Evolutionary conservation across 192 early-diverging fungal species (phyloP).

Genomic region (Coemansia sp.): DNA sequence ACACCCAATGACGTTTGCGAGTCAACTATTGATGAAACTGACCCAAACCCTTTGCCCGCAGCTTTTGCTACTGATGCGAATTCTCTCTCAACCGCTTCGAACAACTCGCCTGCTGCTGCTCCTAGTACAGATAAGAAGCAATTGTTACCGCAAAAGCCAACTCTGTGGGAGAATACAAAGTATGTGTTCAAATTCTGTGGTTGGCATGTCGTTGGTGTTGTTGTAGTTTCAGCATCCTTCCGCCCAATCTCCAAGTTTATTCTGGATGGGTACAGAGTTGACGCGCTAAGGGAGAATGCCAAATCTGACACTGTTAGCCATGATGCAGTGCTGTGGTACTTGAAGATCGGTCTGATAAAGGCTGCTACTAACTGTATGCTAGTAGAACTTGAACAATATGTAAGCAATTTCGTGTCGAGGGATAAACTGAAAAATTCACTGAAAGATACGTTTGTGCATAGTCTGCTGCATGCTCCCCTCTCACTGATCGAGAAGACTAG

Average conservation of each 20-base stretch:
- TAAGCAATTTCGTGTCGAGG: neutral
- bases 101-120: neutral
- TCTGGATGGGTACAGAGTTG: slow-evolving; percentile 26
- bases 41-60: neutral
- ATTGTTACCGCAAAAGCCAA: neutral
- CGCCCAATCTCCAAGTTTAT: slow-evolving; percentile 23
- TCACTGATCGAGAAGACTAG: slow-evolving; percentile 9
- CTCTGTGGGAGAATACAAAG: neutral
- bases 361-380: neutral
- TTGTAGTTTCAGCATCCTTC: neutral
- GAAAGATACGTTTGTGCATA: neutral
- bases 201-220: neutral
- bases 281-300: slow-evolving; percentile 11
- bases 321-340: slow-evolving; percentile 6
- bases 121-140: neutral
- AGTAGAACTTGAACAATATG: neutral
- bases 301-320: neutral
- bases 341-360: neutral
- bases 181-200: neutral
- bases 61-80: no score
- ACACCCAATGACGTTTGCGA: neutral
- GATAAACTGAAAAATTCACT: neutral
- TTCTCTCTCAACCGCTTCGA: neutral
- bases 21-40: slow-evolving; percentile 5
- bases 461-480: slow-evolving; percentile 4